Evolutionary conservation across 164 flowering plant species (phyloP), one percentile per base, ranked within the genome.

Genomic region (Pachysandra terminalis): DNA sequence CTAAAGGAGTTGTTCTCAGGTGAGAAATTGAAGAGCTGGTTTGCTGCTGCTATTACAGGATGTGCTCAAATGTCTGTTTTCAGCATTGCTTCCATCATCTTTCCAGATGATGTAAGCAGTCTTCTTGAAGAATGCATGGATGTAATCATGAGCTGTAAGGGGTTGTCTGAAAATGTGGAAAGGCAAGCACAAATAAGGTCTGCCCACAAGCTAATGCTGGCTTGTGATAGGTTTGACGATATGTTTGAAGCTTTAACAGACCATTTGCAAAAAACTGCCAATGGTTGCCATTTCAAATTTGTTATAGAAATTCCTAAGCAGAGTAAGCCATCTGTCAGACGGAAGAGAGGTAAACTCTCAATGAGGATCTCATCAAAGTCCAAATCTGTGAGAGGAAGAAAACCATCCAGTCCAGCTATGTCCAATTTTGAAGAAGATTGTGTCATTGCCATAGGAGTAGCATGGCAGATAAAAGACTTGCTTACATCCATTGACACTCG

Each of bases 381-480:
- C 61, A 89, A 79, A 65, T 35, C 70, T 56, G 72, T 61, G 14
- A 70, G 62, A 9, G 69, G 75, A 13, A 86, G 77, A 68, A 79
- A 72, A 61, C 52, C 67, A 21, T 35, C 65, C 45, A 69, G 69
- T 37, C 61, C 48, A n/a, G 55, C 56, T 61, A 35, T 63, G 24
- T 40, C 79, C 51, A 71, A 28, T 52, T 74, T 84, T 68, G 78
- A 84, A 69, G 84, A 90, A 21, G 85, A 79, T 66, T 90, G 83
- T 75, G 68, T 63, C 48, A 41, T 77, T 76, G 86, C 88, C 55
- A 82, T 78, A 45, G 96, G 90, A 61, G 66, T 87, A 55, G 81
- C 95, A 48, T 96, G 98, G 98, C 98, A 96, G 83, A 82, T 96
- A 40, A 88, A 81, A 75, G 97, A 96, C 28, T 63, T 93, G 77